Conservation (phyloP, 192 early-diverging fungal species). For the Rhizoclosmatium globosum region DNA sequence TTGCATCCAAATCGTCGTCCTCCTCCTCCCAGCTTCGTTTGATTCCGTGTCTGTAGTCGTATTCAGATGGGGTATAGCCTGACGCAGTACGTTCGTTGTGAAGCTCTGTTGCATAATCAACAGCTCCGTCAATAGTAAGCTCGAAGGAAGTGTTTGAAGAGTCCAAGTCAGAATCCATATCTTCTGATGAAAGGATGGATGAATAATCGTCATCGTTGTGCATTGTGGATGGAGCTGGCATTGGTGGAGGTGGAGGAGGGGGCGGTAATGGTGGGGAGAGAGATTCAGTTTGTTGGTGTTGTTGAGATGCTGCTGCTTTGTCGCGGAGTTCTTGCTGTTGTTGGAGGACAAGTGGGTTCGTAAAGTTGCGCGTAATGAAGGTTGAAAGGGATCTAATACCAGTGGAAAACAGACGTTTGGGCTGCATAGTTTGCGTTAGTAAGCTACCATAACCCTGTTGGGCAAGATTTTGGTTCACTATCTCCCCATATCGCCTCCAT, state of each 20-base stretch:
- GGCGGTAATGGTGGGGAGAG: background rate
- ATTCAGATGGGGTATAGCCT: too few relatives aligned
- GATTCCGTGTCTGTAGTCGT: too few relatives aligned
- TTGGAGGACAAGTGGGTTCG: background rate
- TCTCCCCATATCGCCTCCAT: background rate
- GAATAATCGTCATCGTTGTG: background rate
- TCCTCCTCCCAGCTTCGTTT: too few relatives aligned
- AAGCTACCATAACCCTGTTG: background rate
- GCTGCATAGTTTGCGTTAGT: background rate
- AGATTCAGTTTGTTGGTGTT: background rate
- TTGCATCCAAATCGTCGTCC: too few relatives aligned
- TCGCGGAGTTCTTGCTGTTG: slow-evolving; percentile 4
- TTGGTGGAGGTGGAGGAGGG: slow-evolving; percentile 6
- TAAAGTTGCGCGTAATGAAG: slow-evolving; percentile 27
- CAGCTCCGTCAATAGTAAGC: background rate
- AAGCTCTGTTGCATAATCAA: background rate
- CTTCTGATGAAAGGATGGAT: background rate
- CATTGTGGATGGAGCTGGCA: background rate
- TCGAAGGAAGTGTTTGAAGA: background rate
- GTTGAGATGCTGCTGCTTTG: background rate
- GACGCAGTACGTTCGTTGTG: too few relatives aligned
- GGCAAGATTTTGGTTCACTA: background rate
- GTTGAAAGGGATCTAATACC: slow-evolving; percentile 30
- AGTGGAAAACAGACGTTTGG: slow-evolving; percentile 35
- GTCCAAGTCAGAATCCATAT: too few relatives aligned